A percentile compares a stretch with the other conserved stretches of the same genome.
Evolutionary conservation across 2,329 filamentous ascomycete genomes (phyloP).

Genomic region (Ilyonectria robusta): DNA sequence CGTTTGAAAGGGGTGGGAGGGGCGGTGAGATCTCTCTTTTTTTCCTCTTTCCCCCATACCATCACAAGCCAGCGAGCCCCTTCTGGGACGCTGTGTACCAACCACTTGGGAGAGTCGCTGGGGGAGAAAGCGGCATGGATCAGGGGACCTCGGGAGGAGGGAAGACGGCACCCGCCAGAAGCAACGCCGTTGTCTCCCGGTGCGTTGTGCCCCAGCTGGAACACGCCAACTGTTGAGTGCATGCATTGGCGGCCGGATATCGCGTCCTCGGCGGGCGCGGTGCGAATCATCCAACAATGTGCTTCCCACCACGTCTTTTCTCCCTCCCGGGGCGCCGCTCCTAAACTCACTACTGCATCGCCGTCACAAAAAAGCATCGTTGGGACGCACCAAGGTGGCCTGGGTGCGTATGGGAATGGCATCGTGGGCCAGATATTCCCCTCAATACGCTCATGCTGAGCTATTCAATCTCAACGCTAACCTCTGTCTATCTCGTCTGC

Average conservation of each 20-base stretch:
- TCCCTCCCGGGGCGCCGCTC: neutral
- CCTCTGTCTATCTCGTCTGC: conserved; percentile 17
- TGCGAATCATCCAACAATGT: conserved; percentile 31
- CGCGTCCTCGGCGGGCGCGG: conserved; percentile 29
- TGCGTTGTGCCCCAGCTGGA: conserved; percentile 19
- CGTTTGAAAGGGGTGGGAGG: conserved; percentile 13
- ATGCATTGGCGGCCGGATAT: conserved; percentile 41
- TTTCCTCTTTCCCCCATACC: conserved; percentile 8
- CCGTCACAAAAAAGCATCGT: neutral
- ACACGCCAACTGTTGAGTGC: conserved; percentile 47
- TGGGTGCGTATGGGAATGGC: conserved; percentile 30
- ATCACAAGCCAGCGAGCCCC: conserved; percentile 1
- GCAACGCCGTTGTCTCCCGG: conserved; percentile 16
- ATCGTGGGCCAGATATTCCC: conserved; percentile 32
- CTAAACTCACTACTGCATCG: conserved; percentile 1
- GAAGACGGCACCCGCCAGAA: neutral
- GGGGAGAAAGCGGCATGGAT: conserved; percentile 12
- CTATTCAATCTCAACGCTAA: conserved; percentile 42
- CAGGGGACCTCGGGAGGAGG: conserved; percentile 4
- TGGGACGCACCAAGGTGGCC: neutral
- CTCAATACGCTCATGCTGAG: conserved; percentile 41
- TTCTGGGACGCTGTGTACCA: conserved; percentile 7
- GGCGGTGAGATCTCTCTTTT: conserved; percentile 34
- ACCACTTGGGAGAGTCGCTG: conserved; percentile 2
- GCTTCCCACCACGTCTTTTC: conserved; percentile 8